These are phyloP conservation scores for Boletus patriciae DNA, from an alignment of 768 basidiomycete genomes.

Conservation along the genomic window DNA sequence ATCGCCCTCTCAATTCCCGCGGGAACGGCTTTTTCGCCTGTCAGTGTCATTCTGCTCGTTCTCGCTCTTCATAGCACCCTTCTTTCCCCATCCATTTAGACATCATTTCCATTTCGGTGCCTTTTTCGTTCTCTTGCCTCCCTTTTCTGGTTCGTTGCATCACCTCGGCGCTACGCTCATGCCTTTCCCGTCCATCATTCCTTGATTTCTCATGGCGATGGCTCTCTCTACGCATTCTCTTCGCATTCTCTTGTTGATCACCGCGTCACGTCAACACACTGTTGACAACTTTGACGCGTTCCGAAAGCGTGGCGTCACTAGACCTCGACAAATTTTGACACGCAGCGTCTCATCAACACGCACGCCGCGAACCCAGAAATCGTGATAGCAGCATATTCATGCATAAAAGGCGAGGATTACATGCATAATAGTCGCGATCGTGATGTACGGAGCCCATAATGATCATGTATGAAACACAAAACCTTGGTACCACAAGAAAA, in stretches of 20 bases:
- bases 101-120: background rate
- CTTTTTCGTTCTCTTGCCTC: background rate
- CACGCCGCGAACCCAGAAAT: background rate
- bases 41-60: background rate
- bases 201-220: constrained; percentile 10
- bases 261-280: constrained; percentile 8
- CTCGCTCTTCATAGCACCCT: background rate
- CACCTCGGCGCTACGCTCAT: constrained; percentile 6
- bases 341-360: background rate
- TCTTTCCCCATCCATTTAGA: constrained; percentile 1
- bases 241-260: constrained; percentile 14
- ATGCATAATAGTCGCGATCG: constrained; percentile 22
- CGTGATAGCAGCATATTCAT: constrained; percentile 12
- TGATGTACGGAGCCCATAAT: constrained; percentile 12
- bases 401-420: constrained; percentile 19
- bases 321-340: background rate
- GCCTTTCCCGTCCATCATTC: constrained; percentile 2
- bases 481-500: constrained; percentile 20
- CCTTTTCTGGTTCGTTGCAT: background rate
- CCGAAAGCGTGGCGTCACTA: background rate
- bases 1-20: background rate
- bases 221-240: background rate
- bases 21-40: constrained; percentile 1
- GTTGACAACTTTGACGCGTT: constrained; percentile 7
- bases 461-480: constrained; percentile 12